phyloP scores from a whole-genome alignment of 306 rosid species.

The Cajanus cajan region DNA sequence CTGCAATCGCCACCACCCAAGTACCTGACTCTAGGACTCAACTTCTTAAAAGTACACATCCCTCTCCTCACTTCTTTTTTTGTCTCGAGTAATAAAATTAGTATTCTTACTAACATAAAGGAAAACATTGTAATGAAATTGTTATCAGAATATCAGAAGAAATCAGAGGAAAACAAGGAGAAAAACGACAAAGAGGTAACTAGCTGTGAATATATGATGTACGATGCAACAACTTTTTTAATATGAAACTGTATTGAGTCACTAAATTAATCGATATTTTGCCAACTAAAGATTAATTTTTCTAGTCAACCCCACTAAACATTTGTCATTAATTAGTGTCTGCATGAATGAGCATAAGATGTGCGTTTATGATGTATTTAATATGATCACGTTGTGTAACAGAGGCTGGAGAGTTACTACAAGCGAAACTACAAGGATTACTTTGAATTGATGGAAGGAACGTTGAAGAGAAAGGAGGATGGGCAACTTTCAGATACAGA shows the following conservation, averaged over 20 bases:
- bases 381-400: conserved; percentile 4
- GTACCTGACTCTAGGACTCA: conserved; percentile 58
- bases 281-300: background rate
- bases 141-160: conserved; percentile 74
- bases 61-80: background rate
- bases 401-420: conserved; percentile 87
- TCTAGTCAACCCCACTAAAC: background rate
- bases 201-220: too few relatives aligned
- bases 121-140: background rate
- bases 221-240: background rate
- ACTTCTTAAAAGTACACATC: conserved; percentile 66
- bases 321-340: background rate
- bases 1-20: conserved; percentile 53
- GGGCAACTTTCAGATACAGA: conserved; percentile 66
- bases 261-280: background rate
- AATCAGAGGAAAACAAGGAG: conserved; percentile 80
- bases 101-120: background rate
- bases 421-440: conserved; percentile 93
- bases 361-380: background rate
- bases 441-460: conserved; percentile 75
- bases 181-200: conserved; percentile 90
- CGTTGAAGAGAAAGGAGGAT: conserved; percentile 46
- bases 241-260: background rate
- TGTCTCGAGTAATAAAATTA: background rate
- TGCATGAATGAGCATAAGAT: background rate